phyloP scores from a whole-genome alignment of 495 filamentous ascomycete genomes.

The Cenococcum geophilum region DNA sequence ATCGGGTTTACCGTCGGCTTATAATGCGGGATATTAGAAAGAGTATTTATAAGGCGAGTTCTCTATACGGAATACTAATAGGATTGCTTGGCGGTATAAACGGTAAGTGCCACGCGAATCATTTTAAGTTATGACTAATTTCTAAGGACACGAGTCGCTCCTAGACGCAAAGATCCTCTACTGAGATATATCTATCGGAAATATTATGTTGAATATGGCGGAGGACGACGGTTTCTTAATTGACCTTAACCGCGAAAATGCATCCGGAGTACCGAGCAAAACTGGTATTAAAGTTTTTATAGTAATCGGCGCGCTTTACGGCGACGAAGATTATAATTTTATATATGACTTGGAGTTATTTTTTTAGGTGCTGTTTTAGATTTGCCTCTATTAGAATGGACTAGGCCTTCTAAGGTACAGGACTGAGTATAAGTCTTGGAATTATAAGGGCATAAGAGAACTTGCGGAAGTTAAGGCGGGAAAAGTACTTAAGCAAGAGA shows the following conservation, averaged over 20 bases:
- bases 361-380: too few species aligned
- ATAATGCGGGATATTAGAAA: conserved; percentile 23
- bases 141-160: conserved; percentile 28
- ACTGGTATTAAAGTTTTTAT: conserved; percentile 45
- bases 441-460: too few species aligned
- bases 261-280: conserved; percentile 37
- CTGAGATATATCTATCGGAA: conserved; percentile 39
- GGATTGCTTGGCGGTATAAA: conserved; percentile 25
- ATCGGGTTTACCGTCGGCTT: conserved; percentile 26
- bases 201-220: conserved; percentile 41
- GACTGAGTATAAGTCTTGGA: too few species aligned
- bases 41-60: conserved; percentile 20
- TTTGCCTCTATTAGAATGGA: too few species aligned
- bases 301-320: too few species aligned
- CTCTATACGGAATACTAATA: conserved; percentile 21
- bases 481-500: conserved; percentile 37
- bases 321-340: too few species aligned
- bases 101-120: conserved; percentile 8
- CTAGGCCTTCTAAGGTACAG: too few species aligned
- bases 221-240: conserved; percentile 30
- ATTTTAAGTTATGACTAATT: conserved; percentile 21
- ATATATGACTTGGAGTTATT: too few species aligned
- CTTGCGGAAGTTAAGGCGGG: too few species aligned
- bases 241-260: conserved; percentile 24
- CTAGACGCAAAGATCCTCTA: conserved; percentile 28